Evolutionary conservation across 2,329 filamentous ascomycete genomes (phyloP).

Genomic region (Cryoendolithus antarcticus): DNA sequence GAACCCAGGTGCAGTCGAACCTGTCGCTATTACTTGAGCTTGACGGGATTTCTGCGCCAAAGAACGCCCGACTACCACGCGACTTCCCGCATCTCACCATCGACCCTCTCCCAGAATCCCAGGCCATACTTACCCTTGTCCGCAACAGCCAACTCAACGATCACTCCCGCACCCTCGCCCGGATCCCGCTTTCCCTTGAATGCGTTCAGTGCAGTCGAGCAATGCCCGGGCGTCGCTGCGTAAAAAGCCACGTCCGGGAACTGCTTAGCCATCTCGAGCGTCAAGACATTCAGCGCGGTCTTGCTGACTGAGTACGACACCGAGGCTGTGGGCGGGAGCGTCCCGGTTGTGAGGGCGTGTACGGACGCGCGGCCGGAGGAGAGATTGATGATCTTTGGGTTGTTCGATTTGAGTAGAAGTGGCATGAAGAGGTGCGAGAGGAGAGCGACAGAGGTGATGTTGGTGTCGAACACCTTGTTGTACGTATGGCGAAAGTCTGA

Average conservation of each 20-base stretch:
- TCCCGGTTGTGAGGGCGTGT: conserved; percentile 10
- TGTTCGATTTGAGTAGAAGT: conserved; percentile 14
- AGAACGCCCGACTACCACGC: no score
- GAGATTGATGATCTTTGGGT: conserved; percentile 24
- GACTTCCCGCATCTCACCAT: conserved; percentile 7
- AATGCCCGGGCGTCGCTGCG: conserved; percentile 13
- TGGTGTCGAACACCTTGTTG: conserved; percentile 26
- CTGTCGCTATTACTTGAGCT: conserved; percentile 1
- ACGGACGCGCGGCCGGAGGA: conserved; percentile 21
- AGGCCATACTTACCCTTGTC: conserved; percentile 7
- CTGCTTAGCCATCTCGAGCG: conserved; percentile 12
- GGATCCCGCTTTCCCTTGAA: conserved; percentile 14
- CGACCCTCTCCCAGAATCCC: conserved; percentile 13
- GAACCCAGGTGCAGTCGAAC: conserved; percentile 10
- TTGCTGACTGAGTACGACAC: conserved; percentile 15
- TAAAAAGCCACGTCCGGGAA: conserved; percentile 9
- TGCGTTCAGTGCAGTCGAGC: conserved; percentile 17
- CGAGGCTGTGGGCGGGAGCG: conserved; percentile 18
- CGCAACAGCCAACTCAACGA: conserved; percentile 10
- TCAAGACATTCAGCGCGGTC: conserved; percentile 14
- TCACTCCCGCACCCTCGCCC: conserved; percentile 11
- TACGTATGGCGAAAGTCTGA: conserved; percentile 23
- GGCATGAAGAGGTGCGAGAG: conserved; percentile 21
- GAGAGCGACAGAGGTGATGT: conserved; percentile 33
- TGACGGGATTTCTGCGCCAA: no score